Conservation (phyloP, 2,329 filamentous ascomycete genomes). For the Proliferodiscus dingleyae region DNA sequence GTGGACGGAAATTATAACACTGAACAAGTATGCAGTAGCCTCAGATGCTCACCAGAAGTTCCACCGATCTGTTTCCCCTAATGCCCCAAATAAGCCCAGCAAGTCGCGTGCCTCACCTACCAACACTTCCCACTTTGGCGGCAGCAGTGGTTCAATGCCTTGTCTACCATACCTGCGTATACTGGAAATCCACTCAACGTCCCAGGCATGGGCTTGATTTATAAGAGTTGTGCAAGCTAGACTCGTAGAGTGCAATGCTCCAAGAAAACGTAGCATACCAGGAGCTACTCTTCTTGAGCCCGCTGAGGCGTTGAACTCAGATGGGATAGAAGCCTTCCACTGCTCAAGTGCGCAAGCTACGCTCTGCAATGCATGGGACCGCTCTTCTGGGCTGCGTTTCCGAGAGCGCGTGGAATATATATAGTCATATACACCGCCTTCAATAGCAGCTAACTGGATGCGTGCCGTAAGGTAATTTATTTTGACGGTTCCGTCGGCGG, state of each 20-base stretch:
- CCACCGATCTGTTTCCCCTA: conserved; percentile 15
- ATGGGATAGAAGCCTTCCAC: too few relatives aligned
- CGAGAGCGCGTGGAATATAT: conserved; percentile 22
- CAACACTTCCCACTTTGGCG: conserved; percentile 20
- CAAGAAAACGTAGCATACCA: conserved; percentile 18
- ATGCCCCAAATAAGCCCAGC: conserved; percentile 16
- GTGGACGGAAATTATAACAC: too few relatives aligned
- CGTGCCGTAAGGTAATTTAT: conserved; percentile 24
- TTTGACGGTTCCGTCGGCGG: conserved; percentile 16
- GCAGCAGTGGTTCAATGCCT: conserved; percentile 11
- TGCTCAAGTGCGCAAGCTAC: too few relatives aligned
- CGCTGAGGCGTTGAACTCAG: too few relatives aligned
- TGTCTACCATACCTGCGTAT: conserved; percentile 1
- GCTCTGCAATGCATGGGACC: too few relatives aligned
- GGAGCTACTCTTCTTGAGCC: too few relatives aligned
- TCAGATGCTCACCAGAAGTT: conserved; percentile 25
- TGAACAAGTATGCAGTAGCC: too few relatives aligned
- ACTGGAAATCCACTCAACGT: conserved; percentile 1
- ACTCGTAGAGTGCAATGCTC: conserved; percentile 21
- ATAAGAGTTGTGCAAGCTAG: conserved; percentile 22
- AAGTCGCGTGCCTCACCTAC: conserved; percentile 22
- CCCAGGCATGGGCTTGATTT: conserved; percentile 18
- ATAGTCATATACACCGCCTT: conserved; percentile 25
- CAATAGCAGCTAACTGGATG: conserved; percentile 21
- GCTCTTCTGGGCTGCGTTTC: conserved; percentile 14